A percentile compares a stretch with the other conserved stretches of the same genome.
Conservation (phyloP, 768 basidiomycete species). For the Hebeloma cylindrosporum region DNA sequence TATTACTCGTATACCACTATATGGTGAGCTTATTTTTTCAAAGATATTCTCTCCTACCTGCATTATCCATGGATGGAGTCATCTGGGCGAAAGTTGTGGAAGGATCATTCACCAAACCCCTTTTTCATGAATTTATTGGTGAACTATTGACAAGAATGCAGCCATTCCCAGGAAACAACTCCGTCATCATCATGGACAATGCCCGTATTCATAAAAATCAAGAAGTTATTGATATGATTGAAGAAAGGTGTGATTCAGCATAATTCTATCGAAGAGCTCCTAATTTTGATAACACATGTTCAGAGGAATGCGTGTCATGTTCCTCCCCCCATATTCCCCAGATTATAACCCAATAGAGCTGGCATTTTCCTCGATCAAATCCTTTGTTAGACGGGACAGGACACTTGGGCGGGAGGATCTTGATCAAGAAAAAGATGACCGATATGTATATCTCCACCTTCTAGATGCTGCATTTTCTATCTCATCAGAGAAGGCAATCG, state of each 20-base stretch:
- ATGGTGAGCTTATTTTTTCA: not conserved
- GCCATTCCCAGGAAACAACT: slow-evolving; percentile 34
- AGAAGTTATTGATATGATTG: slow-evolving; percentile 10
- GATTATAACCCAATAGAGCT: slow-evolving; percentile 39
- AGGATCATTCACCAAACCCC: slow-evolving; percentile 27
- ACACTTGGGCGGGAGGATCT: not conserved
- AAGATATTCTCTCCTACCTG: slow-evolving; percentile 34
- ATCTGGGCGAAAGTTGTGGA: slow-evolving; percentile 24
- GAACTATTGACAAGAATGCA: slow-evolving; percentile 37
- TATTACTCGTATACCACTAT: too few relatives aligned
- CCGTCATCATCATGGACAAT: slow-evolving; percentile 26
- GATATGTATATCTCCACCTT: slow-evolving; percentile 7
- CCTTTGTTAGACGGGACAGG: not conserved
- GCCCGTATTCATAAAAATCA: slow-evolving; percentile 15
- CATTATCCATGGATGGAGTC: slow-evolving; percentile 27
- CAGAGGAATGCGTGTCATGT: slow-evolving; percentile 25
- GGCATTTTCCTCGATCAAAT: slow-evolving; percentile 21
- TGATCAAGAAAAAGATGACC: slow-evolving; percentile 3
- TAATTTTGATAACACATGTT: not conserved
- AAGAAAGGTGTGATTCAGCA: slow-evolving; percentile 3
- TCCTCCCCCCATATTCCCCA: slow-evolving; percentile 37
- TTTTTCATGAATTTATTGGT: slow-evolving; percentile 33
- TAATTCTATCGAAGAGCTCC: too few relatives aligned
- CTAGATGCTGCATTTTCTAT: slow-evolving; percentile 5
- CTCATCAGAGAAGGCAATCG: not conserved